Evolutionary conservation across 345 rosid genomes (phyloP), one percentile per base, ranked within the genome.

Genomic region (Gossypium australe): DNA sequence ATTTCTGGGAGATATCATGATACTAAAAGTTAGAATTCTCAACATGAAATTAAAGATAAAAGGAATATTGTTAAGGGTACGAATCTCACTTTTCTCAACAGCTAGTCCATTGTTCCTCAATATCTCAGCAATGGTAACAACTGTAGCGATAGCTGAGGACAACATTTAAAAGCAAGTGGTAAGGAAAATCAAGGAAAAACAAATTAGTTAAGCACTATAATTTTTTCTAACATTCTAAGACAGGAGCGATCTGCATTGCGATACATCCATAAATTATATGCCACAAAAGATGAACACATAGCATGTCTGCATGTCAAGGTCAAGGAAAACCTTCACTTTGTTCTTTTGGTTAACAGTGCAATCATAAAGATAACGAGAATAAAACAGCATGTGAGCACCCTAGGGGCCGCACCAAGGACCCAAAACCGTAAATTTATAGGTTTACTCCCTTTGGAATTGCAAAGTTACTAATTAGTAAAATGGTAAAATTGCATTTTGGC

Each of bases 41-140:
- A 65, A 77, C 11, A 70, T 55, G 45, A 75, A 20, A 18, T 41
- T 14, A 20, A 59, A 51, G 53, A 10, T 51, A 49, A 34, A 20
- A 74, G 10, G 3, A 18, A 29, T 29, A 25, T 67, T 60, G 11
- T 10, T 56, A 43, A 53, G 10, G 56, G 24, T 43, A 43, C 75
- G 73, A 75, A 53, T 64, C 82, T 84, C 71, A 84, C 89, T 84
- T 78, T 88, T 91, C 86, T 89, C 94, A 70, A 91, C 75, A 38
- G 88, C 94, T 73, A 89, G 77, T 24, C 94, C 91, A 80, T 88
- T 89, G 76, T 86, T 89, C 86, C 88, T 89, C 85, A 89, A 79
- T 76, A 91, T 88, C 78, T 91, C 97, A 22, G 97, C 89, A 76
- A 91, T 84, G 11, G 94, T 88, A 48, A 91, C 94, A 74, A 89